Percentiles rank a stretch among this genome's conserved stretches.
These are phyloP conservation scores for Pachyrhizus erosus DNA, from an alignment of 306 rosid genomes.

Conservation along the genomic window DNA sequence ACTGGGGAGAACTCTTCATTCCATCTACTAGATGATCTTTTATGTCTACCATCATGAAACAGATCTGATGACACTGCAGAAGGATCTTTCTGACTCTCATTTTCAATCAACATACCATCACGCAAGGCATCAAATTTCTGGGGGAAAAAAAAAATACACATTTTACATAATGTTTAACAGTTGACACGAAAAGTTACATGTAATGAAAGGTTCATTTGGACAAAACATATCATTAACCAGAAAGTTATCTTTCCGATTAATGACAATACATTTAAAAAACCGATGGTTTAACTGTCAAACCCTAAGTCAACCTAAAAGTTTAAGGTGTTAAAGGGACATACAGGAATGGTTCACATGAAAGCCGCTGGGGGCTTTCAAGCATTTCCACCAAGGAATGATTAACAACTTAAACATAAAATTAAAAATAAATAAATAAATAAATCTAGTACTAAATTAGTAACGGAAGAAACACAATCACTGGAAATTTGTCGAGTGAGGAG, in stretches of 20 bases:
- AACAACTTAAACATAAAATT: background rate
- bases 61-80: slow-evolving; percentile 56
- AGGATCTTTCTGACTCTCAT: slow-evolving; percentile 74
- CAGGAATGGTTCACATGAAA: slow-evolving; percentile 5
- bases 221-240: background rate
- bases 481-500: background rate
- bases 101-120: slow-evolving; percentile 64
- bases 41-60: slow-evolving; percentile 71
- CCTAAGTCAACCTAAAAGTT: slow-evolving; percentile 11
- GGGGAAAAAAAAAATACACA: slow-evolving; percentile 24
- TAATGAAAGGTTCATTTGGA: slow-evolving; percentile 7
- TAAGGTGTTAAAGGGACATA: background rate
- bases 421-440: background rate
- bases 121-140: slow-evolving; percentile 69
- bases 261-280: background rate
- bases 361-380: background rate
- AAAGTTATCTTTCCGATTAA: background rate
- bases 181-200: background rate
- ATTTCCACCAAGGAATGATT: background rate
- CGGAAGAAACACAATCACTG: slow-evolving; percentile 24
- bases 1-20: slow-evolving; percentile 82
- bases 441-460: slow-evolving; percentile 10
- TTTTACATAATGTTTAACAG: slow-evolving; percentile 27
- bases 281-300: background rate
- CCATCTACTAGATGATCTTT: slow-evolving; percentile 85